Percentiles rank a stretch among this genome's conserved stretches.
phyloP scores from a whole-genome alignment of 2,329 filamentous ascomycete species.

The Claviceps africana region DNA sequence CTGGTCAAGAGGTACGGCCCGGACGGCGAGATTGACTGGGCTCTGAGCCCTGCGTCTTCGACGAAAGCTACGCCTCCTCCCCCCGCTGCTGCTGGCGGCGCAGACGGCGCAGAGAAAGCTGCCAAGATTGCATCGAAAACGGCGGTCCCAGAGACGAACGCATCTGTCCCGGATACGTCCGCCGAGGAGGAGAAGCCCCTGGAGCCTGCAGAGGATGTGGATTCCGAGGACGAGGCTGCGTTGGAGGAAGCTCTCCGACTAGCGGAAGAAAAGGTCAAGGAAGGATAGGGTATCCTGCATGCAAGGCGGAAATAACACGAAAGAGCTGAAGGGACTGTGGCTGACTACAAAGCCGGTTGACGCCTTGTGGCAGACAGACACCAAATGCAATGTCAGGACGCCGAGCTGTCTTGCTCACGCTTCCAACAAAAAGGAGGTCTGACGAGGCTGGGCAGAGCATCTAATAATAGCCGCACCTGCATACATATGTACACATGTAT shows the following conservation, averaged over 20 bases:
- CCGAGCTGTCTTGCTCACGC: neutral
- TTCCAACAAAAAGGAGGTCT: neutral
- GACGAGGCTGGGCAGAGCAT: neutral
- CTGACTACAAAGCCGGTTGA: neutral
- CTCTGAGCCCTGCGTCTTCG: constrained; percentile 29
- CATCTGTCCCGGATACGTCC: neutral
- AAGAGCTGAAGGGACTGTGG: neutral
- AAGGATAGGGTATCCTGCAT: constrained; percentile 5
- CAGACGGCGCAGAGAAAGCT: constrained; percentile 9
- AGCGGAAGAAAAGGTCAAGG: constrained; percentile 16
- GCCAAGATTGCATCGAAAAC: constrained; percentile 13
- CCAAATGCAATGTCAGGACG: neutral
- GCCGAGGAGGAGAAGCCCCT: neutral
- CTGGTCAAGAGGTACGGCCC: constrained; percentile 62
- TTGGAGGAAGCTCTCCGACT: constrained; percentile 21
- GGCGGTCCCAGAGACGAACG: constrained; percentile 7
- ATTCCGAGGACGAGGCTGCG: constrained; percentile 23
- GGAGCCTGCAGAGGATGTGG: constrained; percentile 15
- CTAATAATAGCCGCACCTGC: neutral
- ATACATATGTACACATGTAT: neutral
- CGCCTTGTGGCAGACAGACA: neutral
- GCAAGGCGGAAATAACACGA: neutral
- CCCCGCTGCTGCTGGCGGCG: constrained; percentile 4
- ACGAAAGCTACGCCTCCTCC: constrained; percentile 15
- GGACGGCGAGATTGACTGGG: constrained; percentile 79